Evolutionary conservation across 108 stramenopile species (phyloP).

Genomic region (Aureococcus anophagefferens): DNA sequence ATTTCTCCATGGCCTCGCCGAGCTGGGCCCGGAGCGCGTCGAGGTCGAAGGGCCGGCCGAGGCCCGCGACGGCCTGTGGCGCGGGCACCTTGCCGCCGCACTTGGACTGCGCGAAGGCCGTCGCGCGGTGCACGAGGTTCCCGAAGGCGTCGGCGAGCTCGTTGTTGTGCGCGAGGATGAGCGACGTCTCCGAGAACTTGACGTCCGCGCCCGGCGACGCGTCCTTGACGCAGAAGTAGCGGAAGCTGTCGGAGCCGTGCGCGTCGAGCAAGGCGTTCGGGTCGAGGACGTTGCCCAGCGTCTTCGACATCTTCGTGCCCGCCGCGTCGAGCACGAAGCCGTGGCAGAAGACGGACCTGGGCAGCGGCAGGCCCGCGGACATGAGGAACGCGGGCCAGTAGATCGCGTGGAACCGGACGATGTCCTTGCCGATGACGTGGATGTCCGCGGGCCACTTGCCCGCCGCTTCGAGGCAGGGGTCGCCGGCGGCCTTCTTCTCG

Average conservation of each 20-base stretch:
- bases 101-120: slow-evolving; percentile 71
- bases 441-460: slow-evolving; percentile 87
- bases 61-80: slow-evolving; percentile 10
- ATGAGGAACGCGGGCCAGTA: slow-evolving; percentile 98
- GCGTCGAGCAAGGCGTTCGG: slow-evolving; percentile 84
- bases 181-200: slow-evolving; percentile 64
- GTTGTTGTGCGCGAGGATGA: slow-evolving; percentile 85
- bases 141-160: slow-evolving; percentile 90
- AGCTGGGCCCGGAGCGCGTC: slow-evolving; percentile 16
- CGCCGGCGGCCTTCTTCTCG: slow-evolving; percentile 34
- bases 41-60: slow-evolving; percentile 25
- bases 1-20: slow-evolving; percentile 61
- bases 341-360: slow-evolving; percentile 86
- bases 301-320: slow-evolving; percentile 98
- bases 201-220: slow-evolving; percentile 86
- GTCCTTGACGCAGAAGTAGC: slow-evolving; percentile 85
- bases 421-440: slow-evolving; percentile 98
- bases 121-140: slow-evolving; percentile 90
- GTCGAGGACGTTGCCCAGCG: slow-evolving; percentile 92
- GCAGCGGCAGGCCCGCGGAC: slow-evolving; percentile 79
- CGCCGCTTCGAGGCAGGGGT: too few relatives aligned
- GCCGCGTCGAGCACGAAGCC: slow-evolving; percentile 92
- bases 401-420: slow-evolving; percentile 95
- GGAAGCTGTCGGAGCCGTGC: slow-evolving; percentile 59
- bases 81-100: slow-evolving; percentile 72